These are phyloP conservation scores for Raddia guianensis DNA, from an alignment of 176 grass and related monocot genomes.

Conservation along the genomic window DNA sequence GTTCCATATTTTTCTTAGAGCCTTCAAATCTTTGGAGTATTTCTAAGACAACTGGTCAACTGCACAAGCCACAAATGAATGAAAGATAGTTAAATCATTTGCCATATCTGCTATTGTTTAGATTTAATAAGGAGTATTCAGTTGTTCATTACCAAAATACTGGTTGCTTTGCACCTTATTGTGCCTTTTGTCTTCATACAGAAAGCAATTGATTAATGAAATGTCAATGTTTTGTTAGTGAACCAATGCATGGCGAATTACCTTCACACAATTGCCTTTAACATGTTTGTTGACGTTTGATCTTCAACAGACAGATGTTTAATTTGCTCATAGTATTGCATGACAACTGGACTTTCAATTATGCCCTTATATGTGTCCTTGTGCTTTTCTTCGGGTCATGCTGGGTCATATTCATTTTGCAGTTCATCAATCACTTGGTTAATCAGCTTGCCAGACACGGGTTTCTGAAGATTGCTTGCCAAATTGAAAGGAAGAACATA, in stretches of 20 bases:
- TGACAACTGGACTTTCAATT: background rate
- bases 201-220: background rate
- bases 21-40: slow-evolving; percentile 2
- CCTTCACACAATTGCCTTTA: slow-evolving; percentile 4
- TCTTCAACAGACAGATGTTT: background rate
- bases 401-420: slow-evolving; percentile 38
- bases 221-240: slow-evolving; percentile 6
- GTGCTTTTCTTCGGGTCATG: slow-evolving; percentile 24
- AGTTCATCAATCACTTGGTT: slow-evolving; percentile 97
- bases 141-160: background rate
- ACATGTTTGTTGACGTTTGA: background rate
- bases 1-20: background rate
- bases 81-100: background rate
- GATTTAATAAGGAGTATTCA: background rate
- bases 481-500: slow-evolving; percentile 88
- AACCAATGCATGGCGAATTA: background rate
- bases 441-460: slow-evolving; percentile 90
- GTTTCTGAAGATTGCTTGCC: slow-evolving; percentile 95
- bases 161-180: slow-evolving; percentile 6
- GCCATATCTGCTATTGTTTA: background rate
- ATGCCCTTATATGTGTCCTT: background rate
- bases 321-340: background rate
- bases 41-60: background rate
- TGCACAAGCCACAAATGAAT: slow-evolving; percentile 1
- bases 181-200: background rate